Evolutionary conservation across 108 stramenopile genomes (phyloP).

Genomic region (Asterionellopsis glacialis): DNA sequence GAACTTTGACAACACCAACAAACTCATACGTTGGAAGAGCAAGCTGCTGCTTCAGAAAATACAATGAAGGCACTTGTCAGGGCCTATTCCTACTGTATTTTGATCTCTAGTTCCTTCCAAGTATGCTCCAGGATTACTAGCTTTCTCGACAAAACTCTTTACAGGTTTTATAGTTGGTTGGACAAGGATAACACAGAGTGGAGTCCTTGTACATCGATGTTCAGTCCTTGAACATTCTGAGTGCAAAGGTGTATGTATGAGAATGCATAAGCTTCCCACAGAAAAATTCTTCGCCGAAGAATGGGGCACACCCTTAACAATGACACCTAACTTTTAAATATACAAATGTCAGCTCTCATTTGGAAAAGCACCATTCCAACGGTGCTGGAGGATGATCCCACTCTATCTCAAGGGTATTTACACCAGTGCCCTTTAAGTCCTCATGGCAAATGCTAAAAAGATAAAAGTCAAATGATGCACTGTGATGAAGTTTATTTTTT

Average conservation of each 20-base stretch:
- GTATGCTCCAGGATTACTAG: not conserved
- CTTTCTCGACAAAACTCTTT: constrained; percentile 1
- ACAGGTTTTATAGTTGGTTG: constrained; percentile 2
- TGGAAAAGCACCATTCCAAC: constrained; percentile 7
- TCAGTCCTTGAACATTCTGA: constrained; percentile 3
- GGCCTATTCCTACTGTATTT: not conserved
- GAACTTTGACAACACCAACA: too few species aligned
- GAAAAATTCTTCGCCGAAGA: constrained; percentile 9
- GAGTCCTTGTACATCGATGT: constrained; percentile 7
- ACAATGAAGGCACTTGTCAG: too few species aligned
- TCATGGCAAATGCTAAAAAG: too few species aligned
- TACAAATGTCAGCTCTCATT: constrained; percentile 4
- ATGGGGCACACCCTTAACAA: constrained; percentile 8
- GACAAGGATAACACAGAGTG: not conserved
- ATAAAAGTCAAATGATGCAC: too few species aligned
- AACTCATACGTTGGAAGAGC: too few species aligned
- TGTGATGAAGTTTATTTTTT: too few species aligned
- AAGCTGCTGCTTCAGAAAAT: too few species aligned
- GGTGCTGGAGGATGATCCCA: constrained; percentile 4
- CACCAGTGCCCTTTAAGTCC: not conserved
- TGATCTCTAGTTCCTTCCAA: not conserved
- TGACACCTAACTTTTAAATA: constrained; percentile 11
- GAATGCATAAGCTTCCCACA: constrained; percentile 9
- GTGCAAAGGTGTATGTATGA: constrained; percentile 11
- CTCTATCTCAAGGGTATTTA: constrained; percentile 2